Conservation (phyloP, 345 rosid species). For the Clausena lansium region DNA sequence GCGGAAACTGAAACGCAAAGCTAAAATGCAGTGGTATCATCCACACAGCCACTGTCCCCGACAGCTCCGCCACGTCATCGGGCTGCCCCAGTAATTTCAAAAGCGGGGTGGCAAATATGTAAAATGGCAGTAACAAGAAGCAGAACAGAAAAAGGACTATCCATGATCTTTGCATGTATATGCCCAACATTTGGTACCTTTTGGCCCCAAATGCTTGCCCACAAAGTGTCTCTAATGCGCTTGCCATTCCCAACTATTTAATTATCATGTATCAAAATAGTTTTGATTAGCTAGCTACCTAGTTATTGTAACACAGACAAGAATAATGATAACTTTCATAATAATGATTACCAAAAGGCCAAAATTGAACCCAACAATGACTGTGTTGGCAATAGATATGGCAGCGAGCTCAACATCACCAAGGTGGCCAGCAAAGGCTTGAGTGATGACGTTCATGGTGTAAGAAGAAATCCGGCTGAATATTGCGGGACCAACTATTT, state of each 20-base stretch:
- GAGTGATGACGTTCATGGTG: constrained; percentile 56
- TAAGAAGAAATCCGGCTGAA: constrained; percentile 46
- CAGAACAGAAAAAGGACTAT: constrained; percentile 53
- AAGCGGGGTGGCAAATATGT: constrained; percentile 56
- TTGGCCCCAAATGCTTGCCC: constrained; percentile 83
- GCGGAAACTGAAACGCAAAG: constrained; percentile 55
- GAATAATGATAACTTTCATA: not conserved
- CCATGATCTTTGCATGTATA: constrained; percentile 78
- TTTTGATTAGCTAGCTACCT: not conserved
- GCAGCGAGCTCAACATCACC: constrained; percentile 66
- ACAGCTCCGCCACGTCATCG: constrained; percentile 62
- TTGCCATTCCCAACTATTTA: constrained; percentile 71
- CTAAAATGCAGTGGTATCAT: constrained; percentile 64
- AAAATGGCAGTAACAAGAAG: constrained; percentile 48
- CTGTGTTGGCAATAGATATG: constrained; percentile 56
- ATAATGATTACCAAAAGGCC: constrained; percentile 50
- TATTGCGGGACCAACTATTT: constrained; percentile 61
- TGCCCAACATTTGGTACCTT: constrained; percentile 58
- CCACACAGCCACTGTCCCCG: constrained; percentile 52
- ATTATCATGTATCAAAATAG: not conserved
- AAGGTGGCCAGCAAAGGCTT: constrained; percentile 70
- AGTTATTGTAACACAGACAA: too few relatives aligned
- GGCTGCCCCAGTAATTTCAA: constrained; percentile 59
- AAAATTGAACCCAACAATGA: constrained; percentile 64
- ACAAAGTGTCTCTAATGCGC: constrained; percentile 72